Conservation (phyloP, 495 filamentous ascomycete species). For the Clavariopsis aquatica region DNA sequence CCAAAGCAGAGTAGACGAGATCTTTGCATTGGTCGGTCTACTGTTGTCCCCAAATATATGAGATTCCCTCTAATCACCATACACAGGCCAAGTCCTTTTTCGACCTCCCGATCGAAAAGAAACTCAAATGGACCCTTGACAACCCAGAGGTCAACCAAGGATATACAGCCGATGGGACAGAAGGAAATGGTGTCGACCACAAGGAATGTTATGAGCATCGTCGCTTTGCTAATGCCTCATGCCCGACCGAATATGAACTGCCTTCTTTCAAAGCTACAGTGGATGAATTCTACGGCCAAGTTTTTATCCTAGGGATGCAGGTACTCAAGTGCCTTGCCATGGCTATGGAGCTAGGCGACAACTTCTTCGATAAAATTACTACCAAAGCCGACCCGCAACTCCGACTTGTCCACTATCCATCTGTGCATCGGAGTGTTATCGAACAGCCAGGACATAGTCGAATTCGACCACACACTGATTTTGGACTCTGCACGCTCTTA, state of each 20-base stretch:
- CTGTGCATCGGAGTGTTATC: neutral
- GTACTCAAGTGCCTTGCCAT: constrained; percentile 21
- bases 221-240: constrained; percentile 12
- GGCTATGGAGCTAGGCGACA: constrained; percentile 16
- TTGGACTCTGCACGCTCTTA: constrained; percentile 52
- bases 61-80: neutral
- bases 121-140: constrained; percentile 11
- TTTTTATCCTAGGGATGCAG: constrained; percentile 8
- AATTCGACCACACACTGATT: constrained; percentile 48
- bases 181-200: constrained; percentile 22
- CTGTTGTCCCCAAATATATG: no score
- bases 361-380: constrained; percentile 20
- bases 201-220: constrained; percentile 28
- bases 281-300: constrained; percentile 19
- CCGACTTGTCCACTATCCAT: constrained; percentile 19
- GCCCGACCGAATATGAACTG: constrained; percentile 8
- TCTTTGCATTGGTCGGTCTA: constrained; percentile 35
- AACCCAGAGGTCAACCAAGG: constrained; percentile 20
- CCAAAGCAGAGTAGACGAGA: constrained; percentile 30
- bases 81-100: constrained; percentile 22
- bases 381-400: constrained; percentile 18
- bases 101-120: constrained; percentile 12
- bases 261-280: constrained; percentile 7
- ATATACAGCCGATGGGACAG: constrained; percentile 18
- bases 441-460: constrained; percentile 18